These are phyloP conservation scores for Candida wancherniae DNA, from an alignment of 805 yeast genomes.

Conservation along the genomic window DNA sequence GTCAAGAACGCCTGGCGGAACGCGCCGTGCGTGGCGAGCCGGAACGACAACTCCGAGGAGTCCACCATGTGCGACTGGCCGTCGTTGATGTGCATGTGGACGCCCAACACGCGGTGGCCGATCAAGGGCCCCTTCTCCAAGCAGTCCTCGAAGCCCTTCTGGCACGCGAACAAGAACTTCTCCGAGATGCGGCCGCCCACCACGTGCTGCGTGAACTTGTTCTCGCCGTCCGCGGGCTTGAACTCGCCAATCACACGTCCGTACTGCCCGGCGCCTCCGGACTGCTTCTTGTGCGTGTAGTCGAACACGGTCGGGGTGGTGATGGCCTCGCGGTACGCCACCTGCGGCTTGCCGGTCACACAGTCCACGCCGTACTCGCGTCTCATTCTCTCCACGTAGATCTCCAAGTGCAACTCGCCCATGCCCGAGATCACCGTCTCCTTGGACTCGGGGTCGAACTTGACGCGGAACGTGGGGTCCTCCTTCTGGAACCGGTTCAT, in stretches of 20 bases:
- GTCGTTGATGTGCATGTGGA: conserved; percentile 88
- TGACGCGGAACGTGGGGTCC: conserved; percentile 96
- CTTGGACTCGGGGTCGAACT: conserved; percentile 83
- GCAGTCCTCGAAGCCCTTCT: conserved; percentile 91
- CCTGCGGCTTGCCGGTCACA: conserved; percentile 95
- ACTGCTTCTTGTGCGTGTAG: conserved; percentile 94
- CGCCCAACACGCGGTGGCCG: conserved; percentile 92
- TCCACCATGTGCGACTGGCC: conserved; percentile 98
- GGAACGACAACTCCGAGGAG: conserved; percentile 92
- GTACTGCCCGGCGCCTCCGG: conserved; percentile 99
- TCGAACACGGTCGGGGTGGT: conserved; percentile 71
- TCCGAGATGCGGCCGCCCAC: conserved; percentile 98
- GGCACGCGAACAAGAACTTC: conserved; percentile 89
- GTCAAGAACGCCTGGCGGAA: conserved; percentile 85
- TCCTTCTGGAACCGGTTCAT: conserved; percentile 96
- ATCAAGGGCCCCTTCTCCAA: conserved; percentile 94
- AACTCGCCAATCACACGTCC: conserved; percentile 91
- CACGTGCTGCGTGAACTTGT: conserved; percentile 77
- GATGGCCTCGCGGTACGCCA: conserved; percentile 93
- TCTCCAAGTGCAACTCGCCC: conserved; percentile 97
- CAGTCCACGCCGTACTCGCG: conserved; percentile 97
- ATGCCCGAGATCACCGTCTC: conserved; percentile 94
- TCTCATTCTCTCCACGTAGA: conserved; percentile 96
- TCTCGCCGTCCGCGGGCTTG: conserved; percentile 59
- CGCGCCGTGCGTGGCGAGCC: conserved; percentile 87